Evolutionary conservation across 2,329 filamentous ascomycete species (phyloP).

Genomic region (Penicillium crustosum): DNA sequence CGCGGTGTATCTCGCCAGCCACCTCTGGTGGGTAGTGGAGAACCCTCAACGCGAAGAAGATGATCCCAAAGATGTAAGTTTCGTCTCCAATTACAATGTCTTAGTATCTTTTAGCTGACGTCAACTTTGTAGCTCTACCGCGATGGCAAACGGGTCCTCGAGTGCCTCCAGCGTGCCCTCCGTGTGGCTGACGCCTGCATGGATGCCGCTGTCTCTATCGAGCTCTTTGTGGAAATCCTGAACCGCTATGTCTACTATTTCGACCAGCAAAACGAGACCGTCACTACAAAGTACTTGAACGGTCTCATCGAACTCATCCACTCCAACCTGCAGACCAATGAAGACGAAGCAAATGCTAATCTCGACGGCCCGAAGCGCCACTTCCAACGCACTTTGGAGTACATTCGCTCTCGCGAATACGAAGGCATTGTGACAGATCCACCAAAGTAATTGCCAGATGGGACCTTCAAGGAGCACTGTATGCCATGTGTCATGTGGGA

Average conservation of each 20-base stretch:
- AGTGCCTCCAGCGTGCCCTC: slow-evolving; percentile 91
- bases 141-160: slow-evolving; percentile 93
- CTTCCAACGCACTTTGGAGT: slow-evolving; percentile 91
- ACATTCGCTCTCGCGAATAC: slow-evolving; percentile 87
- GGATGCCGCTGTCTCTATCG: slow-evolving; percentile 95
- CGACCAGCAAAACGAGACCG: slow-evolving; percentile 97
- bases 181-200: slow-evolving; percentile 98
- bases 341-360: slow-evolving; percentile 62
- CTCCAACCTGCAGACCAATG: slow-evolving; percentile 86
- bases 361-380: slow-evolving; percentile 90
- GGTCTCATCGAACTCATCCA: slow-evolving; percentile 97
- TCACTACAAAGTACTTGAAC: slow-evolving; percentile 97
- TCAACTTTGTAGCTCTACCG: slow-evolving; percentile 72
- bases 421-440: slow-evolving; percentile 81
- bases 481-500: not conserved
- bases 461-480: not conserved
- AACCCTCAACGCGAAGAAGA: slow-evolving; percentile 74
- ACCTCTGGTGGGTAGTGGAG: slow-evolving; percentile 96
- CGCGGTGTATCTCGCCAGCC: slow-evolving; percentile 92
- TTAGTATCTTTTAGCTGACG: slow-evolving; percentile 7
- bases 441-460: slow-evolving; percentile 20
- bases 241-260: slow-evolving; percentile 99
- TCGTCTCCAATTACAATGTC: slow-evolving; percentile 17
- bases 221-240: slow-evolving; percentile 96
- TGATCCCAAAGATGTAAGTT: slow-evolving; percentile 73